Percentiles rank a stretch among this genome's conserved stretches.
Conservation (phyloP, 2,329 filamentous ascomycete genomes). For the Colletotrichum plurivorum region DNA sequence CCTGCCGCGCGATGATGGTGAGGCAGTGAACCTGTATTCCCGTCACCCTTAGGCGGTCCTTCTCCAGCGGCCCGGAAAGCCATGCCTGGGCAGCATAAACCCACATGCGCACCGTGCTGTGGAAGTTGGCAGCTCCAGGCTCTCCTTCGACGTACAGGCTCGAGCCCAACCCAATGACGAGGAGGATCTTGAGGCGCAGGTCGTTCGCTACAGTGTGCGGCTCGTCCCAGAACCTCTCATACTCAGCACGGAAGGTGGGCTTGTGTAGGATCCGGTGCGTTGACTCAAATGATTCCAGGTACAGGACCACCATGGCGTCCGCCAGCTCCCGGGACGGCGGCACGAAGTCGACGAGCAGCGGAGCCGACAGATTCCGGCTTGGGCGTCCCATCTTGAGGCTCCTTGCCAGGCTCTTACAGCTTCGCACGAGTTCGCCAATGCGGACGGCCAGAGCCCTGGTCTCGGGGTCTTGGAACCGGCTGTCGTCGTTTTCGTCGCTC, state of each 20-base stretch:
- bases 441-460: conserved; percentile 44
- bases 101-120: conserved; percentile 52
- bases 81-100: conserved; percentile 57
- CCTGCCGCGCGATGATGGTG: conserved; percentile 54
- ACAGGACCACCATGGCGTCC: conserved; percentile 59
- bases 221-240: conserved; percentile 60
- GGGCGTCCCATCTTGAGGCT: conserved; percentile 51
- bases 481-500: conserved; percentile 37
- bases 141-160: conserved; percentile 47
- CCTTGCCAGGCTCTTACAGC: conserved; percentile 52
- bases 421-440: conserved; percentile 47
- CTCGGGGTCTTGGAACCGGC: conserved; percentile 43
- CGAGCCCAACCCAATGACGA: conserved; percentile 58
- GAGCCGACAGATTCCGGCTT: conserved; percentile 46
- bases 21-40: conserved; percentile 59
- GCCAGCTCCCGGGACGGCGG: conserved; percentile 49
- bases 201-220: conserved; percentile 44
- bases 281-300: conserved; percentile 65
- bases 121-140: conserved; percentile 43
- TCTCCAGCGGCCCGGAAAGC: conserved; percentile 57
- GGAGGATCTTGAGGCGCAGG: conserved; percentile 53
- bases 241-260: conserved; percentile 66
- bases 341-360: conserved; percentile 42
- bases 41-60: conserved; percentile 45
- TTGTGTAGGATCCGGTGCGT: conserved; percentile 66